phyloP scores from a whole-genome alignment of 371 early-diverging fungal genomes.

The Mortierella sp. region DNA sequence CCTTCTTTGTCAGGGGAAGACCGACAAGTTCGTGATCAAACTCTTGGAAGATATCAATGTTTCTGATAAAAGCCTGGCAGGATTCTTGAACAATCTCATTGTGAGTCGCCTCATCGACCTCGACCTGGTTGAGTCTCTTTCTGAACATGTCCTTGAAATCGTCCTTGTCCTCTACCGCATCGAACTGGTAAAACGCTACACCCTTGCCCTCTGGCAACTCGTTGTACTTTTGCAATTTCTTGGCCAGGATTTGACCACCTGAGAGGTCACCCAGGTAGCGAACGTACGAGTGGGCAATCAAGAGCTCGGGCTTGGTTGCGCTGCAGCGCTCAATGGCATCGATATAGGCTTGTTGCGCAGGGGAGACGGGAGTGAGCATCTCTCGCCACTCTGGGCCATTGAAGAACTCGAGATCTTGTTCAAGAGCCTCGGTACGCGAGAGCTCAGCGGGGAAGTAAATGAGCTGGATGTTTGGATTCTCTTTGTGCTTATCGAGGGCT shows the following conservation, averaged over 20 bases:
- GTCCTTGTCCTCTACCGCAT: slow-evolving; percentile 63
- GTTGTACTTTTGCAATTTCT: slow-evolving; percentile 67
- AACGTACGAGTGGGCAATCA: slow-evolving; percentile 72
- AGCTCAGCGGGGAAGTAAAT: slow-evolving; percentile 72
- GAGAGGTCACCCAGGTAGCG: slow-evolving; percentile 76
- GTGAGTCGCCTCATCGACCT: slow-evolving; percentile 51
- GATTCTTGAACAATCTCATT: slow-evolving; percentile 49
- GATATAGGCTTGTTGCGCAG: slow-evolving; percentile 65
- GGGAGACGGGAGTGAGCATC: slow-evolving; percentile 62
- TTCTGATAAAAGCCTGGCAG: slow-evolving; percentile 44
- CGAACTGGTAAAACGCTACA: slow-evolving; percentile 65
- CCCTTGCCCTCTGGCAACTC: slow-evolving; percentile 59
- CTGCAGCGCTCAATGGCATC: slow-evolving; percentile 64
- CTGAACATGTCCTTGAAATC: slow-evolving; percentile 73
- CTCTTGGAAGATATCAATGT: slow-evolving; percentile 55
- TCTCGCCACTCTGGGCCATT: slow-evolving; percentile 63
- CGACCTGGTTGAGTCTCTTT: slow-evolving; percentile 64
- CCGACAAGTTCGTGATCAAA: slow-evolving; percentile 53
- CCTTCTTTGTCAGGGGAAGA: slow-evolving; percentile 41
- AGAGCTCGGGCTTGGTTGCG: slow-evolving; percentile 62
- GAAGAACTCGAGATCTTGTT: slow-evolving; percentile 67
- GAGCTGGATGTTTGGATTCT: slow-evolving; percentile 61
- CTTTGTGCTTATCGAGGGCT: slow-evolving; percentile 64
- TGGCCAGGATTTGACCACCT: slow-evolving; percentile 72
- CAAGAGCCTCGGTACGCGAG: slow-evolving; percentile 59